Conservation (phyloP, 139 green algal species). For the Pleodorina starrii region DNA sequence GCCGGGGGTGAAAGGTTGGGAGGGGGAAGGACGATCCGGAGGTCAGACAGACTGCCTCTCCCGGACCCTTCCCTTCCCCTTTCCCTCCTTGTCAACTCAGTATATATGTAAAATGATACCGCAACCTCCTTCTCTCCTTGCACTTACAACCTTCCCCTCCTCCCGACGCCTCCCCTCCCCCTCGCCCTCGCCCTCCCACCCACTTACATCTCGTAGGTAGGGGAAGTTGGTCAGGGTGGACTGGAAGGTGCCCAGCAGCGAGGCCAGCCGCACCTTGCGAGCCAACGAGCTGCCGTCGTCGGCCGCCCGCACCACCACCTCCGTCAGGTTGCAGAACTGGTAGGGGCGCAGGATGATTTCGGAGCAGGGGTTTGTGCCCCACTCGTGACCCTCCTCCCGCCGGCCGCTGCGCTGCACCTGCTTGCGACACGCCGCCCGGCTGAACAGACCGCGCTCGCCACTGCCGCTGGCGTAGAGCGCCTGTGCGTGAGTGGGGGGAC, state of each 20-base stretch:
- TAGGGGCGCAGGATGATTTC: constrained; percentile 68
- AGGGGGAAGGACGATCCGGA: too few species aligned
- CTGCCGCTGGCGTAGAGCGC: constrained; percentile 59
- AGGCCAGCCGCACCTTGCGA: constrained; percentile 60
- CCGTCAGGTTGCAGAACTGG: constrained; percentile 70
- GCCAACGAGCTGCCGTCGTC: constrained; percentile 48
- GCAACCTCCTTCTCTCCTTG: too few species aligned
- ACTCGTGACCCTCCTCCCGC: constrained; percentile 8
- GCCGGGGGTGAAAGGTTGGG: too few species aligned
- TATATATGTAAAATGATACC: too few species aligned
- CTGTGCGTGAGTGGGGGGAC: not conserved
- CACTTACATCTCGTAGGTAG: constrained; percentile 48
- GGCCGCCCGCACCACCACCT: constrained; percentile 59
- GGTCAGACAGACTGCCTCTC: too few species aligned
- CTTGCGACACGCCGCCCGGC: constrained; percentile 42
- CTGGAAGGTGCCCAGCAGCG: constrained; percentile 66
- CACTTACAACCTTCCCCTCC: not conserved
- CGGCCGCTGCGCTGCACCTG: constrained; percentile 49
- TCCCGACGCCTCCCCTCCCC: too few species aligned
- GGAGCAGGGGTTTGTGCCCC: constrained; percentile 56
- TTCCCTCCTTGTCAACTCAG: too few species aligned
- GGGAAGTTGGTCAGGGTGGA: constrained; percentile 51
- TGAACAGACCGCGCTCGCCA: constrained; percentile 66
- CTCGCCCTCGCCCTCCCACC: not conserved
- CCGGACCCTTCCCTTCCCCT: too few species aligned